Evolutionary conservation across 108 stramenopile genomes (phyloP), one percentile per base, ranked within the genome.

Genomic region (Aurantiochytrium sp.): DNA sequence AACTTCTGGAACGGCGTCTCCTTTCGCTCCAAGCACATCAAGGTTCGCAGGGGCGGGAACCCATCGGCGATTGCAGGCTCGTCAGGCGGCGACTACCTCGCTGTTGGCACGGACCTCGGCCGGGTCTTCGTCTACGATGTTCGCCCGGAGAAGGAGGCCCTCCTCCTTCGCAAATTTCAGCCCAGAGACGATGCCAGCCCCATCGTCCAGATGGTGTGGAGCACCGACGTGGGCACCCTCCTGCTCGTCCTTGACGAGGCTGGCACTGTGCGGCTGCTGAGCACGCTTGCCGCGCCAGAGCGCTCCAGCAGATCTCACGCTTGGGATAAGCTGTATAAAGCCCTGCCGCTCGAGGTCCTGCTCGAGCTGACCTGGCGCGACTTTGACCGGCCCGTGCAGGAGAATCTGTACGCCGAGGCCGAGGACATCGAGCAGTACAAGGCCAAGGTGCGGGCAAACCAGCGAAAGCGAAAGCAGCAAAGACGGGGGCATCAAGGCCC

Each of bases 21-120:
- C 39, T 81, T 81, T 81, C 73, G 73, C 15, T 81, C 73, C 0
- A 81, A 81, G 45, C 73, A 81, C 45, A 48, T 81, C 45, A 41
- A 81, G 32, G 45, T 81, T 15, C 45, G 24, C 19, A n/a, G 27
- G 6, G 1, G 42, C 4, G 73, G 73, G 30, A 42, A 15, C 6
- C 73, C 73, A 48, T 39, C 73, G 45, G 73, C 73, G 32, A 37
- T 81, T 12, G 73, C 73, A 12, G 39, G 39, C 8, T 48, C 39
- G 2, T 12, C 73, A 48, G 39, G 42, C 2, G 73, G 73, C 24
- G 73, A 81, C 17, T 81, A 48, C 32, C 39, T 81, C 0, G 73
- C 73, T 8, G 3, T 81, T 42, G 73, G 73, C 17, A 81, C 73
- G 12, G 45, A 12, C 6, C 15, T 19, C 21, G 73, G 73, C 24